phyloP scores from a whole-genome alignment of 2,329 filamentous ascomycete genomes.

The Zymoseptoria passerinii region DNA sequence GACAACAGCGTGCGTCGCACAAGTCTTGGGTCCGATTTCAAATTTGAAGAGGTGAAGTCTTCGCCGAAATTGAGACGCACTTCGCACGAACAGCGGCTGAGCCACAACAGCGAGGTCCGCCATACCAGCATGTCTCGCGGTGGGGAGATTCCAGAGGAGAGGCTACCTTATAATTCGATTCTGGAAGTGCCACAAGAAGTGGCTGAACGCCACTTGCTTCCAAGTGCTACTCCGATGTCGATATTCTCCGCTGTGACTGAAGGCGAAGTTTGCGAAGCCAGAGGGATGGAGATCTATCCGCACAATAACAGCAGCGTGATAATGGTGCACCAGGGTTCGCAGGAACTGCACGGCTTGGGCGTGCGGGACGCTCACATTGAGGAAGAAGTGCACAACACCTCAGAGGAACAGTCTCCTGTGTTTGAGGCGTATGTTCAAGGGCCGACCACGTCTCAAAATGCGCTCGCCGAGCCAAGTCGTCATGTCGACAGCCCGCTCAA shows the following conservation, averaged over 20 bases:
- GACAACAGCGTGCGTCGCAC: not conserved
- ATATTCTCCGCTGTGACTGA: constrained; percentile 22
- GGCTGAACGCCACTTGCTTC: constrained; percentile 17
- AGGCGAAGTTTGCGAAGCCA: constrained; percentile 52
- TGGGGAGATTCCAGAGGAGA: not conserved
- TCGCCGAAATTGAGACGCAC: constrained; percentile 13
- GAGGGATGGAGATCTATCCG: constrained; percentile 51
- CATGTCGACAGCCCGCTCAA: constrained; percentile 49
- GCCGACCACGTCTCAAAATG: constrained; percentile 3
- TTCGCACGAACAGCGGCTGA: constrained; percentile 13
- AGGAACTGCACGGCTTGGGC: not conserved
- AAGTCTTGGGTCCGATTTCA: not conserved
- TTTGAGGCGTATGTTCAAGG: constrained; percentile 15
- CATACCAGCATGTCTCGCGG: constrained; percentile 11
- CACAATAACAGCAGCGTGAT: constrained; percentile 57
- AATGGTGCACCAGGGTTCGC: constrained; percentile 47
- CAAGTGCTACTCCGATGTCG: constrained; percentile 21
- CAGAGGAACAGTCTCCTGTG: constrained; percentile 5
- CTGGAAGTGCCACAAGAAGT: constrained; percentile 18
- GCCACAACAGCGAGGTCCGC: constrained; percentile 13
- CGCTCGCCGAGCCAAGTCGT: constrained; percentile 9
- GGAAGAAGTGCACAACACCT: not conserved
- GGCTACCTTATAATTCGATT: not conserved
- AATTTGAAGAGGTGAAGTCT: not conserved
- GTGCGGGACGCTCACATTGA: constrained; percentile 1